A percentile compares a stretch with the other conserved stretches of the same genome.
These are phyloP conservation scores for Erysimum cheiri DNA, from an alignment of 441 rosid genomes.

Conservation along the genomic window DNA sequence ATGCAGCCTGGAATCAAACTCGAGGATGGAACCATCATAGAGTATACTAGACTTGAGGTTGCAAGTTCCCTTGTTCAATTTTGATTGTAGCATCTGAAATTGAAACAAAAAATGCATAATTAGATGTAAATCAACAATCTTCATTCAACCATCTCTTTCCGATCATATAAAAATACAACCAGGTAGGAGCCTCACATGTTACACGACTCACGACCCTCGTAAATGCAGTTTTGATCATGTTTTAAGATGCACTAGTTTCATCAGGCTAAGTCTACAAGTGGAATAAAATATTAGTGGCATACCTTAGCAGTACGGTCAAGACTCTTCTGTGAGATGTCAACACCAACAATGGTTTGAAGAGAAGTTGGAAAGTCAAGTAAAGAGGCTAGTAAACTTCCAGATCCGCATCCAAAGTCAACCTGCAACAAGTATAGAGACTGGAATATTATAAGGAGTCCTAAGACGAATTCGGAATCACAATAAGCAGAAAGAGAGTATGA, in stretches of 20 bases:
- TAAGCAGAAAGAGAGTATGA: constrained; percentile 5
- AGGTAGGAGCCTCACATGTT: neutral
- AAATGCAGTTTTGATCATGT: constrained; percentile 22
- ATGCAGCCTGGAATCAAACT: constrained; percentile 67
- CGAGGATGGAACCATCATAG: constrained; percentile 82
- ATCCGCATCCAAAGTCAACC: constrained; percentile 92
- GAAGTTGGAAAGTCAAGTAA: constrained; percentile 74
- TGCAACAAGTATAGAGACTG: constrained; percentile 34
- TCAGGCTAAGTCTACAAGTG: constrained; percentile 9
- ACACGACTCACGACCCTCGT: neutral
- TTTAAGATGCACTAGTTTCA: constrained; percentile 16
- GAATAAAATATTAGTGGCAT: constrained; percentile 4
- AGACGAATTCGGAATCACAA: constrained; percentile 14
- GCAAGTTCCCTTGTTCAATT: constrained; percentile 58
- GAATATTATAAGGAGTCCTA: neutral
- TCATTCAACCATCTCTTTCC: neutral
- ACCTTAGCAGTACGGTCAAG: constrained; percentile 91
- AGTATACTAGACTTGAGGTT: constrained; percentile 71
- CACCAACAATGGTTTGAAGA: constrained; percentile 68
- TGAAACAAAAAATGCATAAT: constrained; percentile 24
- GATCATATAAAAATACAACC: neutral
- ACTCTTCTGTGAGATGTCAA: constrained; percentile 75
- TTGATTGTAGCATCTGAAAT: constrained; percentile 77
- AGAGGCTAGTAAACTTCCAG: constrained; percentile 87
- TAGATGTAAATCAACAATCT: constrained; percentile 2